These are phyloP conservation scores for Lactarius psammicola DNA, from an alignment of 768 basidiomycete genomes.

Conservation along the genomic window DNA sequence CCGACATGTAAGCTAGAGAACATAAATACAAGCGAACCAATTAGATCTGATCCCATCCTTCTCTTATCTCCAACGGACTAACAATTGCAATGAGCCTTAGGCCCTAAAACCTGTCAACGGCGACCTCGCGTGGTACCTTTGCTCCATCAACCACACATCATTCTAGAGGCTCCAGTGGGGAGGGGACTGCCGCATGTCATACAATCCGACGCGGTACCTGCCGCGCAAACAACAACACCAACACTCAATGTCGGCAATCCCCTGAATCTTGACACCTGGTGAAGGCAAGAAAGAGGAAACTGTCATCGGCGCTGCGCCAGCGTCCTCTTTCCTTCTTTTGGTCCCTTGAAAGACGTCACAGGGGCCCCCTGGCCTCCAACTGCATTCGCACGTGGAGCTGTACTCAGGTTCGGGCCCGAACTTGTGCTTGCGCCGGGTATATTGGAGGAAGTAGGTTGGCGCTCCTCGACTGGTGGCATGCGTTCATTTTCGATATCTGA, in stretches of 20 bases:
- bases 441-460: neutral
- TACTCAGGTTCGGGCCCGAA: neutral
- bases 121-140: too few relatives aligned
- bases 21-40: neutral
- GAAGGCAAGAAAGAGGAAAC: neutral
- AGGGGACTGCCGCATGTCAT: neutral
- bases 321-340: conserved; percentile 12
- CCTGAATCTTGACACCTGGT: neutral
- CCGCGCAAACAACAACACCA: too few relatives aligned
- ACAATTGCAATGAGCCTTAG: too few relatives aligned
- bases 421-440: neutral
- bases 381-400: neutral
- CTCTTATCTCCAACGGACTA: neutral
- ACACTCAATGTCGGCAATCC: too few relatives aligned
- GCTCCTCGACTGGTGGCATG: conserved; percentile 59
- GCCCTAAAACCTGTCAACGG: too few relatives aligned
- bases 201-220: neutral
- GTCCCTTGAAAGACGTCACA: conserved; percentile 1
- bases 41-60: neutral
- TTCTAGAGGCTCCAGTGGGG: neutral
- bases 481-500: conserved; percentile 99
- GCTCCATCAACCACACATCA: too few relatives aligned
- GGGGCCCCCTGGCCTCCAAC: neutral
- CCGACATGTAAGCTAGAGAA: neutral
- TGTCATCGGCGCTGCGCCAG: conserved; percentile 13